Percentiles rank a stretch among this genome's conserved stretches.
phyloP scores from a whole-genome alignment of 2,329 filamentous ascomycete genomes.

The Dactylonectria estremocensis region DNA sequence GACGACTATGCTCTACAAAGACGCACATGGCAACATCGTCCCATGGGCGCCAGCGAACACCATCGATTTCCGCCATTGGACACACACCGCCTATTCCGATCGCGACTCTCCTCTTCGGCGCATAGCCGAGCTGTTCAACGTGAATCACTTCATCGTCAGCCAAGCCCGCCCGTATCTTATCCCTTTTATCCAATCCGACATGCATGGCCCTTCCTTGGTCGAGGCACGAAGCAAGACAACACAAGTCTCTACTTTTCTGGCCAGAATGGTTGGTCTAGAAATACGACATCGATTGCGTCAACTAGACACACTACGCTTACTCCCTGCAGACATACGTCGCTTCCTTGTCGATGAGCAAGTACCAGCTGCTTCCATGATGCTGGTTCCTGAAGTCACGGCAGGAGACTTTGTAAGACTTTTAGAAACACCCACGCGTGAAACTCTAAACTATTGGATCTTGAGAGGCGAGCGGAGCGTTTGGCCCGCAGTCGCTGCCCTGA shows the following conservation, averaged over 20 bases:
- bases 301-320: conserved; percentile 81
- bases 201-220: conserved; percentile 80
- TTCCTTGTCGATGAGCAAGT: conserved; percentile 89
- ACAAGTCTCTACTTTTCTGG: conserved; percentile 71
- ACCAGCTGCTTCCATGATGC: conserved; percentile 82
- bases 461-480: conserved; percentile 91
- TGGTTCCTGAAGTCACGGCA: conserved; percentile 84
- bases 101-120: conserved; percentile 77
- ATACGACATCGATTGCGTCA: conserved; percentile 86
- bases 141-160: conserved; percentile 95
- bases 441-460: conserved; percentile 87
- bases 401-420: conserved; percentile 83
- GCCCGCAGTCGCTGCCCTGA: conserved; percentile 88
- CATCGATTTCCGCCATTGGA: conserved; percentile 77
- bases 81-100: conserved; percentile 75
- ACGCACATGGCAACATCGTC: conserved; percentile 78
- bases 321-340: conserved; percentile 79
- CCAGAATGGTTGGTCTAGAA: conserved; percentile 81
- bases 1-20: conserved; percentile 81
- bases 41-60: conserved; percentile 80
- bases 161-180: conserved; percentile 92
- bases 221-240: conserved; percentile 72
- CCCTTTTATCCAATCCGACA: conserved; percentile 85
- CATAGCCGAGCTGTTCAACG: conserved; percentile 88
- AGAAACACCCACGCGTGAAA: conserved; percentile 84